Evolutionary conservation across 768 basidiomycete genomes (phyloP).

Genomic region (Tremella mesenterica): DNA sequence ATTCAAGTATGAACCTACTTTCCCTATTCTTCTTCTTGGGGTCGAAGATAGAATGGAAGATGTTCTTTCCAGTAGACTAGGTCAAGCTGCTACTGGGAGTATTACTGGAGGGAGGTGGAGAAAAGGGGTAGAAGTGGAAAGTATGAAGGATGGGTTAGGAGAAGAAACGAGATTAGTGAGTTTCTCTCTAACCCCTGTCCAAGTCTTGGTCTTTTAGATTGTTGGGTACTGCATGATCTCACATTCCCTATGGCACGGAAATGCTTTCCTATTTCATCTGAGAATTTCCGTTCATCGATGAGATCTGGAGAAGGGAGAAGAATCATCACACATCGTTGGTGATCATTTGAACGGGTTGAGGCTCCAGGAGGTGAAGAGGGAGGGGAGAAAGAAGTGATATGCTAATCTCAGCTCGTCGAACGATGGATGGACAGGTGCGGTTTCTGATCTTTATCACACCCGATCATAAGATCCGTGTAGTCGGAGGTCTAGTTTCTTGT

Average conservation of each 20-base stretch:
- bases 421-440: slow-evolving; percentile 34
- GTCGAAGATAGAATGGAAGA: neutral
- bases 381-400: too few relatives aligned
- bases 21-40: slow-evolving; percentile 31
- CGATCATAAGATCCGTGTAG: too few relatives aligned
- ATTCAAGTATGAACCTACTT: slow-evolving; percentile 39
- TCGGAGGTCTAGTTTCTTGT: too few relatives aligned
- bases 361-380: too few relatives aligned
- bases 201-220: neutral
- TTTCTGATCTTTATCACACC: too few relatives aligned
- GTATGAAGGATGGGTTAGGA: slow-evolving; percentile 46
- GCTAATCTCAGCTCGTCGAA: slow-evolving; percentile 21
- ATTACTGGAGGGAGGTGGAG: slow-evolving; percentile 46
- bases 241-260: neutral
- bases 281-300: too few relatives aligned
- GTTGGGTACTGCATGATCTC: neutral
- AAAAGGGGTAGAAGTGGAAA: slow-evolving; percentile 38
- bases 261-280: neutral
- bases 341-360: too few relatives aligned
- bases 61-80: slow-evolving; percentile 14
- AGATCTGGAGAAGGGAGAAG: too few relatives aligned
- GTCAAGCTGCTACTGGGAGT: slow-evolving; percentile 43
- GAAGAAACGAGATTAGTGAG: slow-evolving; percentile 24
- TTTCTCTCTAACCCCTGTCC: slow-evolving; percentile 2
- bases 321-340: too few relatives aligned